Evolutionary conservation across 768 basidiomycete genomes (phyloP), one percentile per base, ranked within the genome.

Genomic region (Mycena vulgaris): DNA sequence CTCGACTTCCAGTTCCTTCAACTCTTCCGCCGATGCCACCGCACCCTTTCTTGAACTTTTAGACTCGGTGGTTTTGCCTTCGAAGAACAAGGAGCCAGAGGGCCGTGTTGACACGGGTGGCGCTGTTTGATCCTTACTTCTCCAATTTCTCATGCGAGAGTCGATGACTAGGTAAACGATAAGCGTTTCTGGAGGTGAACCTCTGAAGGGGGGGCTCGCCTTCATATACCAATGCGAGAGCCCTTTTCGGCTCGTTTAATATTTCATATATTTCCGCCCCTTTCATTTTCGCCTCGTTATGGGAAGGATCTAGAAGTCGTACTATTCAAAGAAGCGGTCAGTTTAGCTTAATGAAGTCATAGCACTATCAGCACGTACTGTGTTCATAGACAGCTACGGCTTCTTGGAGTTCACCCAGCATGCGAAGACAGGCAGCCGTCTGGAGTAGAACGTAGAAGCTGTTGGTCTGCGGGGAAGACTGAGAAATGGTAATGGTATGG

Each of bases 241-340:
- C 97, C 76, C 92, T 92, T 14, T 90, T 84, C 1, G 93, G 90
- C 72, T 96, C 90, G 52, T 93, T 91, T 72, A 92, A 82, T 21
- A 94, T 90, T 79, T 99, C 97, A 71, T 95, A 95, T 17, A 96
- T 89, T 71, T 94, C 94, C 0, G 97, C 97, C 0, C 98, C 86
- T 69, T 94, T 93, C 88, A 97, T 91, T 78, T 95, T 96, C 27
- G 92, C 93, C 30, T 96, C 94, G 74, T 90, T 89, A 71, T 95
- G 88, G 0, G 87, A 85, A 0, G 94, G 92, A 75, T 96, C 93
- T 1, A 89, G 88, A 6, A 87, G 82, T 27, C 92, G 85, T 39
- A 97, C 96, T 97, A 14, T 57, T 39, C 27, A n/a, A n/a, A n/a
- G n/a, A n/a, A 37, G 2, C 7, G n/a, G 3, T n/a, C n/a, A n/a